These are phyloP conservation scores for Petasospora rhodanensis DNA, from an alignment of 1,139 yeast species.

Conservation along the genomic window DNA sequence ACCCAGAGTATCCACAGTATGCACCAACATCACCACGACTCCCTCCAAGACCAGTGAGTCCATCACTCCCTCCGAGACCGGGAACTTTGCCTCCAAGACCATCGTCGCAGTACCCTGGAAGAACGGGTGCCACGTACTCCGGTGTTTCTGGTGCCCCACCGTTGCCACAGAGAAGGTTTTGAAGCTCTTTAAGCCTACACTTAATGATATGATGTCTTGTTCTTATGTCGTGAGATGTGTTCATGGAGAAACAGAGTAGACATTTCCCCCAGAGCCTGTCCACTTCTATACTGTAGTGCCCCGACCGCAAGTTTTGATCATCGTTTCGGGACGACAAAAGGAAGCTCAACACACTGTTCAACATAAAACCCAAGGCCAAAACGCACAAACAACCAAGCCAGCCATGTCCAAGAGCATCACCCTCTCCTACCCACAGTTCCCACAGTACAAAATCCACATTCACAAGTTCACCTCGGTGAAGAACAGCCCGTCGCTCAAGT, in stretches of 20 bases:
- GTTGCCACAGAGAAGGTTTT: conserved; percentile 4
- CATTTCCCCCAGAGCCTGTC: too few species aligned
- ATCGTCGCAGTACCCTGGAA: conserved; percentile 7
- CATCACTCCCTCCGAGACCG: conserved; percentile 9
- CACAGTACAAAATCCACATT: conserved; percentile 31
- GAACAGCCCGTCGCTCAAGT: conserved; percentile 38
- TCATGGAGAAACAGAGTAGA: too few species aligned
- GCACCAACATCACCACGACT: neutral
- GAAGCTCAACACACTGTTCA: too few species aligned
- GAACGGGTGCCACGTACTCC: conserved; percentile 6
- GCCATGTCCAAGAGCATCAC: too few species aligned
- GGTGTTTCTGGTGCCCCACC: conserved; percentile 1
- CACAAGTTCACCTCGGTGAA: conserved; percentile 38
- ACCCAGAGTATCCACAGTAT: neutral
- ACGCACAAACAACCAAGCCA: too few species aligned
- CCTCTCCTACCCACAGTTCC: conserved; percentile 40
- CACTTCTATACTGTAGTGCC: too few species aligned
- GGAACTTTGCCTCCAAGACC: neutral
- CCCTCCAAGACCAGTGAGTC: conserved; percentile 7
- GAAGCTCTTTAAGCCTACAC: too few species aligned
- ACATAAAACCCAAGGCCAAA: too few species aligned
- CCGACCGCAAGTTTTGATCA: too few species aligned
- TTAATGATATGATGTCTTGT: too few species aligned
- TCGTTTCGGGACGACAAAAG: too few species aligned
- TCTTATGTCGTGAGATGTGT: too few species aligned